Percentiles rank a stretch among this genome's conserved stretches.
Evolutionary conservation across 2,329 filamentous ascomycete species (phyloP).

Genomic region (Hypoxylon rubiginosum): DNA sequence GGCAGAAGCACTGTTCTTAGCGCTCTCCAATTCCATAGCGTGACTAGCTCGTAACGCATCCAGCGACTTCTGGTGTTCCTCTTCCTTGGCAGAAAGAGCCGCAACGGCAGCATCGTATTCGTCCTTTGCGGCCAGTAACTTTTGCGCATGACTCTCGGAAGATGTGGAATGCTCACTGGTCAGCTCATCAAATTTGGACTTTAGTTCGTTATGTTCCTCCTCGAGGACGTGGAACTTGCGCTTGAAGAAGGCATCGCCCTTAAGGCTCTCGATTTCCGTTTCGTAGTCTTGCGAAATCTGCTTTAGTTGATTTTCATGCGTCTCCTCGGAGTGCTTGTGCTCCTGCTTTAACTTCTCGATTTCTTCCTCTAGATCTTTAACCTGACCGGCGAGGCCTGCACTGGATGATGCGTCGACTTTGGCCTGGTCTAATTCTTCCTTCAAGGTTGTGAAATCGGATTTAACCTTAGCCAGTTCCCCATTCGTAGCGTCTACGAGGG

Average conservation of each 20-base stretch:
- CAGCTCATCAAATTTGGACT: conserved; percentile 49
- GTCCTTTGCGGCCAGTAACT: conserved; percentile 37
- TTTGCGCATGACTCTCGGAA: conserved; percentile 34
- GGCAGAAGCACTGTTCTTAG: conserved; percentile 65
- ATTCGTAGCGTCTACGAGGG: conserved; percentile 52
- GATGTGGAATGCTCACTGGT: conserved; percentile 42
- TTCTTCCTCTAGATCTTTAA: conserved; percentile 49
- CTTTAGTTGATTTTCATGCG: conserved; percentile 70
- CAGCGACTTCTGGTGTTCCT: conserved; percentile 66
- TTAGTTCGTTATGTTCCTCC: conserved; percentile 65
- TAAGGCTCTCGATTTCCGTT: conserved; percentile 73
- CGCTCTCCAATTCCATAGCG: conserved; percentile 69
- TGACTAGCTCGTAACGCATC: conserved; percentile 69
- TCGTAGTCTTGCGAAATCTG: conserved; percentile 72
- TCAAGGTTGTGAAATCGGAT: conserved; percentile 62
- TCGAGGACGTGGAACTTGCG: conserved; percentile 73
- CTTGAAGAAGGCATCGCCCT: conserved; percentile 74
- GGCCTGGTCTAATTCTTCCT: conserved; percentile 58
- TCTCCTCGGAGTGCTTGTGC: conserved; percentile 56
- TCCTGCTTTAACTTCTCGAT: conserved; percentile 65
- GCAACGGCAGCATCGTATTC: conserved; percentile 56
- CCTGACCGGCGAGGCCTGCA: conserved; percentile 44
- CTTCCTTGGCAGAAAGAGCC: conserved; percentile 65
- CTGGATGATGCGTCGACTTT: conserved; percentile 62
- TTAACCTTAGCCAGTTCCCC: conserved; percentile 64